Evolutionary conservation across 371 early-diverging fungal genomes (phyloP), one percentile per base, ranked within the genome.

Genomic region (Apophysomyces elegans): DNA sequence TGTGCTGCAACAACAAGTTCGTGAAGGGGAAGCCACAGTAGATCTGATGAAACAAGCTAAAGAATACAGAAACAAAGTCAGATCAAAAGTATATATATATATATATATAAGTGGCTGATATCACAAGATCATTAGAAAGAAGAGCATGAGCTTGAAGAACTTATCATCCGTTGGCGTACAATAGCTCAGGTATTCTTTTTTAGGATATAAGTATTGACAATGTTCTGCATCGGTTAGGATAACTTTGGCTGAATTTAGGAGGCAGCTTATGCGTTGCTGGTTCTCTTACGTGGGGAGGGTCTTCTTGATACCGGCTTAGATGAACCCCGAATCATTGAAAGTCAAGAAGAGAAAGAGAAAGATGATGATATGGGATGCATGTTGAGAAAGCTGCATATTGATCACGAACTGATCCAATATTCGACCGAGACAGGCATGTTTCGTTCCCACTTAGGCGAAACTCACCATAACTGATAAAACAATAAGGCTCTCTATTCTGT

Each of bases 341-440:
- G 16, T 18, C 18, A 61, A 57, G 3, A 54, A 69, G 11, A 47
- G 18, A 12, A 47, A 45, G 63, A 65, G 35, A 62, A 70, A 11
- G 43, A 41, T 0, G 66, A 70, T 21, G 45, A 50, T 7, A 61
- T 62, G 59, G 57, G 45, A n/a, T 59, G 45, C 0, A 61, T 70
- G 64, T 54, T 70, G 8, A 32, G 41, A 6, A 8, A 16, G 2
- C 43, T 70, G 32, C 43, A 37, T 6, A 54, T 70, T 37, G 66
- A 70, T 46, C 70, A 45, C 11, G 59, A 65, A 8, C 16, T 70
- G 21, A 56, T 70, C 39, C 62, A 38, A 5, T 70, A 70, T 56
- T 59, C 64, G 8, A 1, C 44, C 54, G 64, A 68, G 56, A 60
- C 26, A 7, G 35, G 37, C 21, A 50, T 7, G 7, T 50, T 50